These are phyloP conservation scores for Monosporascus sp. DNA, from an alignment of 2,329 filamentous ascomycete genomes.

Conservation along the genomic window DNA sequence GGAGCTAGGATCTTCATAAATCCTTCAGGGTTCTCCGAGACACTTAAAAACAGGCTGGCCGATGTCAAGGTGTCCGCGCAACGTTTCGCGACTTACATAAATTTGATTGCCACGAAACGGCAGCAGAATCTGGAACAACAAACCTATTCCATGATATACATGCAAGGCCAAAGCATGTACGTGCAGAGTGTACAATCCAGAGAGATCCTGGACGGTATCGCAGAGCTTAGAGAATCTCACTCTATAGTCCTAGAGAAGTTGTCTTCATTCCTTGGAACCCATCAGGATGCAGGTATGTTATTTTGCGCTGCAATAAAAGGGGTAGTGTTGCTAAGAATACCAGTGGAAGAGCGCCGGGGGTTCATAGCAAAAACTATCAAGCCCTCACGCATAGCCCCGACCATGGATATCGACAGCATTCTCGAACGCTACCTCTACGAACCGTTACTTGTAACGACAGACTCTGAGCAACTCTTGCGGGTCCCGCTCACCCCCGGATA, in stretches of 20 bases:
- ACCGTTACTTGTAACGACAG: background rate
- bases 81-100: background rate
- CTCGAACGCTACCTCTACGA: background rate
- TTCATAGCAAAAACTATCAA: background rate
- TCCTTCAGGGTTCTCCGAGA: slow-evolving; percentile 1
- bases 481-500: background rate
- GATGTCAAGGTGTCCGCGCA: slow-evolving; percentile 5
- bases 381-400: background rate
- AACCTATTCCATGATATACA: background rate
- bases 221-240: background rate
- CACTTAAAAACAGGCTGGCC: slow-evolving; percentile 1
- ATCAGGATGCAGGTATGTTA: background rate
- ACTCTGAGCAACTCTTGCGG: background rate
- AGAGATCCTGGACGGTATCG: background rate
- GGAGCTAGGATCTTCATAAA: slow-evolving; percentile 4
- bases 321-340: too few relatives aligned
- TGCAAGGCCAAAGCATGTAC: background rate
- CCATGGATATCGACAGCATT: background rate
- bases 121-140: background rate
- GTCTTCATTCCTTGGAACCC: background rate
- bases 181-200: background rate
- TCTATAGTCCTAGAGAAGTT: background rate
- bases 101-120: background rate
- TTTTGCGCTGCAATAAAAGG: too few relatives aligned
- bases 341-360: background rate